phyloP scores from a whole-genome alignment of 768 basidiomycete species.

The Suillus spraguei region DNA sequence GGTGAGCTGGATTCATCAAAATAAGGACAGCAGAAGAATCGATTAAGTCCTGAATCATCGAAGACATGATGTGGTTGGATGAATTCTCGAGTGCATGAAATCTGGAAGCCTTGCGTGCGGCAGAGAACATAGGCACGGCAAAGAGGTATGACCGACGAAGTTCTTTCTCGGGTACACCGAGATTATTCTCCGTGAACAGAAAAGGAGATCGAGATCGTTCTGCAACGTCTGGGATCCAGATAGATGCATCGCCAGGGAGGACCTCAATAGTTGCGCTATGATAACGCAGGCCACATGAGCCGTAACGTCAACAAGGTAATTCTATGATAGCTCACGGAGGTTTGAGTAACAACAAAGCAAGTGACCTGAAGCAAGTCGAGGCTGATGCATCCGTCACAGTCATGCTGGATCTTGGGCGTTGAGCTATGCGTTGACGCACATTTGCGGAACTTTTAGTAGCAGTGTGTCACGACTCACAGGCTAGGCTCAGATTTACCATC shows the following conservation, averaged over 20 bases:
- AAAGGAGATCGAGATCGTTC: conserved; percentile 45
- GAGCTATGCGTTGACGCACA: background rate
- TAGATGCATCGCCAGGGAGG: conserved; percentile 55
- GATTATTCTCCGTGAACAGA: conserved; percentile 55
- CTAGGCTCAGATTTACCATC: too few relatives aligned
- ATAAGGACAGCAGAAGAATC: conserved; percentile 52
- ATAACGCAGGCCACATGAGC: conserved; percentile 3
- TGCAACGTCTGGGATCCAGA: conserved; percentile 42
- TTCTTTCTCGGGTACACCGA: conserved; percentile 65
- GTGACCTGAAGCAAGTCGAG: conserved; percentile 21
- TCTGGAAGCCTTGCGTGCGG: conserved; percentile 19
- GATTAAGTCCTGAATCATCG: conserved; percentile 22
- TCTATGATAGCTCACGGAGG: conserved; percentile 27
- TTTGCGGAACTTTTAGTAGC: too few relatives aligned
- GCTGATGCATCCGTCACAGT: conserved; percentile 1
- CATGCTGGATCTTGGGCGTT: background rate
- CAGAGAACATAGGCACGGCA: conserved; percentile 40
- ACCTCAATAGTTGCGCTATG: conserved; percentile 54
- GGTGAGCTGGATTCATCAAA: conserved; percentile 68
- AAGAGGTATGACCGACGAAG: conserved; percentile 54
- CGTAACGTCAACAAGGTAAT: background rate
- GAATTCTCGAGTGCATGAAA: background rate
- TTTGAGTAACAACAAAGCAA: conserved; percentile 25
- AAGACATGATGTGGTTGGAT: conserved; percentile 15
- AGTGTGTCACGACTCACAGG: too few relatives aligned